A percentile compares a stretch with the other conserved stretches of the same genome.
These are phyloP conservation scores for Neurospora africana DNA, from an alignment of 495 filamentous ascomycete genomes.

Conservation along the genomic window DNA sequence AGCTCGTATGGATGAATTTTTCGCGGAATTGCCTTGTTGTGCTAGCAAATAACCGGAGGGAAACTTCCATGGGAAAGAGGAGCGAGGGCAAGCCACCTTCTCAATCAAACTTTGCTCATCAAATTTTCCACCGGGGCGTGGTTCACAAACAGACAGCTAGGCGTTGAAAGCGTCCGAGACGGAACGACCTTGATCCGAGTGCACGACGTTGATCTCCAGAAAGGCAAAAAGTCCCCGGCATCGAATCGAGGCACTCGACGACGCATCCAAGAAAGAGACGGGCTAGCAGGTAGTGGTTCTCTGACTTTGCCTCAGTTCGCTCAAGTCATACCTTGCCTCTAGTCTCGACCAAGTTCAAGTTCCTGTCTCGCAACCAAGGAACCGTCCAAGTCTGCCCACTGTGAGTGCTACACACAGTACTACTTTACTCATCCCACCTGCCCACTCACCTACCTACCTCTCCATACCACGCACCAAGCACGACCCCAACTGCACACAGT, in stretches of 20 bases:
- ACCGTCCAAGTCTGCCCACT: neutral
- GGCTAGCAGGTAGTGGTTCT: neutral
- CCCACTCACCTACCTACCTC: neutral
- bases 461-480: neutral
- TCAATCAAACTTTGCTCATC: neutral
- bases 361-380: neutral
- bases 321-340: neutral
- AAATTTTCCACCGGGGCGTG: neutral
- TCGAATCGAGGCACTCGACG: neutral
- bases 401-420: constrained; percentile 1
- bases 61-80: neutral
- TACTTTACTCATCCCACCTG: neutral
- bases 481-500: neutral
- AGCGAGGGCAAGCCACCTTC: neutral
- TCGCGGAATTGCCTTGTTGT: neutral
- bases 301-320: neutral
- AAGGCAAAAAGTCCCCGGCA: neutral
- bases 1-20: neutral
- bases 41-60: neutral
- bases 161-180: neutral
- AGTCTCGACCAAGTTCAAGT: neutral
- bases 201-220: neutral
- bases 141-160: neutral
- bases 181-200: neutral
- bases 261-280: neutral